Conservation (phyloP, 768 basidiomycete species). For the Suillus weaverae region DNA sequence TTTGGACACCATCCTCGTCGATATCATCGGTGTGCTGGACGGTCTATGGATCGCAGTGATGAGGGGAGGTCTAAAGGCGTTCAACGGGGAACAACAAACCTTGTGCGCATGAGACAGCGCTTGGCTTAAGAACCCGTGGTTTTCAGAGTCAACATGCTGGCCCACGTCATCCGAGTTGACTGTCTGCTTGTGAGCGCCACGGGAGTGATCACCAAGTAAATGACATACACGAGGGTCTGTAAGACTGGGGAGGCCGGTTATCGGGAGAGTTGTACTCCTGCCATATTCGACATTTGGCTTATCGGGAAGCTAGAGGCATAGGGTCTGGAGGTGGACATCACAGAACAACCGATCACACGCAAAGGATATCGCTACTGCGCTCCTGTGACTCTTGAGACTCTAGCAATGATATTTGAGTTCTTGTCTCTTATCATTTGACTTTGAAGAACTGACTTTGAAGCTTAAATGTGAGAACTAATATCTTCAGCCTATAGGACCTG, state of each 20-base stretch:
- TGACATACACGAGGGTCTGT: conserved; percentile 26
- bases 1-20: conserved; percentile 62
- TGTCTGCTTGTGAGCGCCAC: conserved; percentile 28
- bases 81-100: conserved; percentile 32
- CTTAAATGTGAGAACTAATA: no score
- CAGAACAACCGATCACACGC: not conserved
- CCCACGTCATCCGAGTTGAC: conserved; percentile 68
- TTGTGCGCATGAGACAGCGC: conserved; percentile 53
- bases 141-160: conserved; percentile 45
- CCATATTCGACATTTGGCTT: conserved; percentile 26
- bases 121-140: conserved; percentile 44
- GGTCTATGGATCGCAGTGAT: not conserved
- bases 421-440: no score
- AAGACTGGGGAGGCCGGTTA: conserved; percentile 31
- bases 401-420: not conserved
- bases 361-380: not conserved
- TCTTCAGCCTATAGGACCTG: no score
- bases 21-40: conserved; percentile 52
- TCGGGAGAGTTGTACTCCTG: conserved; percentile 61
- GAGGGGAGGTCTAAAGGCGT: not conserved
- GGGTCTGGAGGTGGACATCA: not conserved
- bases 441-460: no score
- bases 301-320: conserved; percentile 24
- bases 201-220: conserved; percentile 3
- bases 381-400: not conserved